These are phyloP conservation scores for Camellia lanceoleosa DNA, from an alignment of 148 eudicot species.

Conservation along the genomic window DNA sequence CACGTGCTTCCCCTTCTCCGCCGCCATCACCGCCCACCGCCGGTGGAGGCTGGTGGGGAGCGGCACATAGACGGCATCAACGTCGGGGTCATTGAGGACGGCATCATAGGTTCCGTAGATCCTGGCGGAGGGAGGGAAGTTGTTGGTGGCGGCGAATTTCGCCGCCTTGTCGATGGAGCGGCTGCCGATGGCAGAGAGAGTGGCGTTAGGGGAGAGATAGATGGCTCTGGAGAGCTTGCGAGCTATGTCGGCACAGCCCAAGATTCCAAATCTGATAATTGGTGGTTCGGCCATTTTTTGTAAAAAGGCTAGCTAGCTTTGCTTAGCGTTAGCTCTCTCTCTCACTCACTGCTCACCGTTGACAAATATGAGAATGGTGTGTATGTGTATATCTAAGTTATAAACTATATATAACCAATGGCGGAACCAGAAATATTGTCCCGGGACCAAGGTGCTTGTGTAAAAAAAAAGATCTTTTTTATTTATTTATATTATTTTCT, in stretches of 20 bases:
- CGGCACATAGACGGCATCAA: slow-evolving; percentile 55
- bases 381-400: no score
- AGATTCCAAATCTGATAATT: slow-evolving; percentile 35
- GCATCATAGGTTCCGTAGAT: slow-evolving; percentile 44
- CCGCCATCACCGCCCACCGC: slow-evolving; percentile 45
- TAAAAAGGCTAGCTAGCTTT: no score
- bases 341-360: no score
- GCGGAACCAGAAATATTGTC: no score
- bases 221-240: slow-evolving; percentile 50
- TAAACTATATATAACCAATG: no score
- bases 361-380: no score
- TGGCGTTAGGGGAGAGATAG: slow-evolving; percentile 31
- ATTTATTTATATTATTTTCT: no score
- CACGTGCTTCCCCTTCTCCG: slow-evolving; percentile 44
- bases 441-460: no score
- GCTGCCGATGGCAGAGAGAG: slow-evolving; percentile 44
- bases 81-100: slow-evolving; percentile 38
- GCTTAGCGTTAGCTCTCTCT: no score
- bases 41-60: slow-evolving; percentile 50
- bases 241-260: slow-evolving; percentile 58
- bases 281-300: slow-evolving; percentile 22
- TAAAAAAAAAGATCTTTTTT: no score
- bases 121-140: slow-evolving; percentile 29
- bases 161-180: slow-evolving; percentile 46
- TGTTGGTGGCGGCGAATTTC: slow-evolving; percentile 21